Evolutionary conservation across 164 flowering plant species (phyloP).

Genomic region (Hamamelis virginiana): DNA sequence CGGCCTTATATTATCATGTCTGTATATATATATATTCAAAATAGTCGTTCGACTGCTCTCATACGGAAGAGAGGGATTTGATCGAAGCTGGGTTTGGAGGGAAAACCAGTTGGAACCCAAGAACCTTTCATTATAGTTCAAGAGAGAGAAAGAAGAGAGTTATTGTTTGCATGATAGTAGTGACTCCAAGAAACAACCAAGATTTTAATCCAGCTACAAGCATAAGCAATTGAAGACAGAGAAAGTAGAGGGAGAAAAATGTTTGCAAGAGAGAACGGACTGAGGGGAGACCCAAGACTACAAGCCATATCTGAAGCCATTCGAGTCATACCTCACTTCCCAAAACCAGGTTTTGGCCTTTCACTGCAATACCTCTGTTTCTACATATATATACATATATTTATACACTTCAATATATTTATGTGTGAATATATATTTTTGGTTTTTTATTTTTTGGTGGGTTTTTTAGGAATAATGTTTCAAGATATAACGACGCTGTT

Average conservation of each 20-base stretch:
- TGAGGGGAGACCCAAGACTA: constrained; percentile 69
- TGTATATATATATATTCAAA: too few species aligned
- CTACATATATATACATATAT: neutral
- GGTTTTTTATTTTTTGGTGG: constrained; percentile 13
- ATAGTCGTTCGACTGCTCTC: too few species aligned
- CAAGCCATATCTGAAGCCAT: constrained; percentile 61
- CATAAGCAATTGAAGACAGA: neutral
- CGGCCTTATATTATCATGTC: too few species aligned
- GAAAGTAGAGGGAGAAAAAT: constrained; percentile 21
- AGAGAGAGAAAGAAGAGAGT: too few species aligned
- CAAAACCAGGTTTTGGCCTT: constrained; percentile 61
- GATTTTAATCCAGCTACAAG: too few species aligned
- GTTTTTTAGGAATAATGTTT: constrained; percentile 77
- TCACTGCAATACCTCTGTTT: neutral
- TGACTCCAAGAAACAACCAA: too few species aligned
- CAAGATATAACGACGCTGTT: constrained; percentile 91
- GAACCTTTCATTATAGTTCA: too few species aligned
- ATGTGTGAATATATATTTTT: neutral
- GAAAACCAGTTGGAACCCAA: too few species aligned
- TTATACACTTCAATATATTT: too few species aligned
- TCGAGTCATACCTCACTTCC: constrained; percentile 79
- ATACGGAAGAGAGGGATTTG: too few species aligned
- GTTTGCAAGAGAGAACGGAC: constrained; percentile 67
- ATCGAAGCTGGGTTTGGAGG: too few species aligned
- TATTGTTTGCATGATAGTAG: too few species aligned